phyloP scores from a whole-genome alignment of 2,329 filamentous ascomycete genomes.

The Aureobasidium vineae region DNA sequence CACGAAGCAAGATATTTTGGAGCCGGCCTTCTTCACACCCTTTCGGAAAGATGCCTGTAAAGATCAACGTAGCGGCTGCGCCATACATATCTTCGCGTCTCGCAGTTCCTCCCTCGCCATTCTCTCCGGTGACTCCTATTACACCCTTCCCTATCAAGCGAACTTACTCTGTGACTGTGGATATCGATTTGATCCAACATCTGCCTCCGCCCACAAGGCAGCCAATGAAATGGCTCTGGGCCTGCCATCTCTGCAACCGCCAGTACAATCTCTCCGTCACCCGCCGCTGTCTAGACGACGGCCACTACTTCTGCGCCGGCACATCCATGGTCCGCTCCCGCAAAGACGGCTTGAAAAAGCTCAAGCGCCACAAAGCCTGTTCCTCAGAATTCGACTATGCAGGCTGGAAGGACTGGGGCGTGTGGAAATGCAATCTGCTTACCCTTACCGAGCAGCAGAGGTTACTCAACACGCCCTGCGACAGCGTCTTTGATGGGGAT shows the following conservation, averaged over 20 bases:
- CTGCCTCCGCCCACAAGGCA: conserved; percentile 33
- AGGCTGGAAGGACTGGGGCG: conserved; percentile 51
- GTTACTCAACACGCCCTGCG: background rate
- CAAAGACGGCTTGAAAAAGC: conserved; percentile 33
- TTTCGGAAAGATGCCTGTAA: conserved; percentile 34
- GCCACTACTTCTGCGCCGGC: conserved; percentile 55
- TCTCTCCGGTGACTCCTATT: conserved; percentile 39
- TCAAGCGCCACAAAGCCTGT: conserved; percentile 45
- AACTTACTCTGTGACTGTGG: conserved; percentile 31
- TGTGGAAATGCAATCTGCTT: conserved; percentile 42
- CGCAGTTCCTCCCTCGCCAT: conserved; percentile 47
- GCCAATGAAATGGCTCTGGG: conserved; percentile 52
- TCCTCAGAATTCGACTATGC: conserved; percentile 54
- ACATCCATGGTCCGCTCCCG: conserved; percentile 40
- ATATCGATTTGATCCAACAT: conserved; percentile 27
- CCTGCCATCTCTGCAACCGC: conserved; percentile 52
- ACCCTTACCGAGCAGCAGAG: conserved; percentile 31
- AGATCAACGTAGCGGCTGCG: conserved; percentile 39
- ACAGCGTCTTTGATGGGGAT: conserved; percentile 27
- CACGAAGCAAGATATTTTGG: background rate
- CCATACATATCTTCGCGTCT: conserved; percentile 48
- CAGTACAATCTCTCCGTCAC: conserved; percentile 52
- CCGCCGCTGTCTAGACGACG: conserved; percentile 54
- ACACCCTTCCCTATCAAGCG: conserved; percentile 27
- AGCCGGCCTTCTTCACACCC: conserved; percentile 15